Percentiles rank a stretch among this genome's conserved stretches.
phyloP scores from a whole-genome alignment of 768 basidiomycete genomes.

The Pholiota conissans region DNA sequence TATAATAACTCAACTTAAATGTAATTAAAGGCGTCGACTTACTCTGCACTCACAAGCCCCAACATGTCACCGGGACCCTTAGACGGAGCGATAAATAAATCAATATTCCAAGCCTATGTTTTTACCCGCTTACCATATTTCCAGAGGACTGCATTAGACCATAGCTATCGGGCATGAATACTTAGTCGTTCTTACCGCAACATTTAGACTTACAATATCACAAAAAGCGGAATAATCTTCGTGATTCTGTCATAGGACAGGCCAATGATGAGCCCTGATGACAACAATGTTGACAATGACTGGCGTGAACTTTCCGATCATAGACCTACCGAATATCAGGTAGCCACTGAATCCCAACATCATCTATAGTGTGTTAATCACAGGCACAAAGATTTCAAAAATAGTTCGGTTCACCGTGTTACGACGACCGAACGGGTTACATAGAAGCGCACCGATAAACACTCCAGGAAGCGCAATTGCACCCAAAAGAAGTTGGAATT shows the following conservation, averaged over 20 bases:
- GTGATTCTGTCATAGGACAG: slow-evolving; percentile 62
- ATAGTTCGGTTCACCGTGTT: slow-evolving; percentile 44
- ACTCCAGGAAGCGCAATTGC: slow-evolving; percentile 64
- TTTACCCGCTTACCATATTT: slow-evolving; percentile 47
- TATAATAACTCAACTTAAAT: background rate
- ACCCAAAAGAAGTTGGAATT: slow-evolving; percentile 69
- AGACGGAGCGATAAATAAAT: slow-evolving; percentile 2
- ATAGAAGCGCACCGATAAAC: slow-evolving; percentile 43
- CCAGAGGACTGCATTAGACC: slow-evolving; percentile 73
- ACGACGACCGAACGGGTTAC: slow-evolving; percentile 49
- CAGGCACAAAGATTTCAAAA: background rate
- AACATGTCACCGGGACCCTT: slow-evolving; percentile 76
- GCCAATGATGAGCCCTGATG: slow-evolving; percentile 56
- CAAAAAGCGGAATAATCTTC: slow-evolving; percentile 61
- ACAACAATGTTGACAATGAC: too few relatives aligned
- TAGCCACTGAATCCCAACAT: slow-evolving; percentile 70
- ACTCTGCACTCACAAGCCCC: slow-evolving; percentile 67
- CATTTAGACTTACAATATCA: slow-evolving; percentile 65
- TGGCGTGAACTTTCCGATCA: too few relatives aligned
- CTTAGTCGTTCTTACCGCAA: too few relatives aligned
- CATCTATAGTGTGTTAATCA: slow-evolving; percentile 40
- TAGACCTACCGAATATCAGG: slow-evolving; percentile 54
- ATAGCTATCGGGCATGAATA: slow-evolving; percentile 47
- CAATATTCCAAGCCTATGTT: background rate
- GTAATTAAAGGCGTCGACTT: slow-evolving; percentile 24